Percentiles rank a stretch among this genome's conserved stretches.
Evolutionary conservation across 257 asterid genomes (phyloP).

Genomic region (Pogostemon cablin): DNA sequence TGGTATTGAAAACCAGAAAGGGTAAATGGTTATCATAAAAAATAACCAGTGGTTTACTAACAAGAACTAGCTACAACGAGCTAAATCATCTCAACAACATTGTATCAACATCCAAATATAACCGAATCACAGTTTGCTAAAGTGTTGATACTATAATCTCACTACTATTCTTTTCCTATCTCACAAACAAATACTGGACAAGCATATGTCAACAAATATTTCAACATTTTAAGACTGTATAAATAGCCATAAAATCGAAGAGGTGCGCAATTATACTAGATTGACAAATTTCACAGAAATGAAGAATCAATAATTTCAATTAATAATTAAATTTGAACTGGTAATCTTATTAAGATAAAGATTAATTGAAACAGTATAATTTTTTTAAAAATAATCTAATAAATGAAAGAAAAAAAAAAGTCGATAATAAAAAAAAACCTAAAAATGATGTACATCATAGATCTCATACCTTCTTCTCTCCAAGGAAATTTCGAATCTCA

Average conservation of each 20-base stretch:
- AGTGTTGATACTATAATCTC: too few species aligned
- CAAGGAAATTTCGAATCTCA: conserved; percentile 89
- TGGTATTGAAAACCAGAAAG: background rate
- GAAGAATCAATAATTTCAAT: background rate
- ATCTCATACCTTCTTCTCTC: conserved; percentile 70
- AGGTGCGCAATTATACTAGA: background rate
- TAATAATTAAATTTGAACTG: background rate
- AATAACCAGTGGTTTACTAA: too few species aligned
- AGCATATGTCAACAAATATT: background rate
- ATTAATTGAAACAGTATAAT: background rate
- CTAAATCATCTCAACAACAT: background rate
- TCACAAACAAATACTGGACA: background rate
- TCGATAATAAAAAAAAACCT: background rate
- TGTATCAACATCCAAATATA: background rate
- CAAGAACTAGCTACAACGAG: background rate
- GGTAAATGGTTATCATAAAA: background rate
- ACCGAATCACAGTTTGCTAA: too few species aligned
- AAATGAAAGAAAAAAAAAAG: background rate
- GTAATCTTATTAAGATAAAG: background rate
- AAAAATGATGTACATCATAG: background rate
- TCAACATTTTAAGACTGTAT: background rate
- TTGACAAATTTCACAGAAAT: background rate
- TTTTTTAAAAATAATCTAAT: background rate
- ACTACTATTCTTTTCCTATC: background rate
- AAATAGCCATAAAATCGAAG: background rate